phyloP scores from a whole-genome alignment of 1,139 yeast species.

The Suhomyces ambrosiae region DNA sequence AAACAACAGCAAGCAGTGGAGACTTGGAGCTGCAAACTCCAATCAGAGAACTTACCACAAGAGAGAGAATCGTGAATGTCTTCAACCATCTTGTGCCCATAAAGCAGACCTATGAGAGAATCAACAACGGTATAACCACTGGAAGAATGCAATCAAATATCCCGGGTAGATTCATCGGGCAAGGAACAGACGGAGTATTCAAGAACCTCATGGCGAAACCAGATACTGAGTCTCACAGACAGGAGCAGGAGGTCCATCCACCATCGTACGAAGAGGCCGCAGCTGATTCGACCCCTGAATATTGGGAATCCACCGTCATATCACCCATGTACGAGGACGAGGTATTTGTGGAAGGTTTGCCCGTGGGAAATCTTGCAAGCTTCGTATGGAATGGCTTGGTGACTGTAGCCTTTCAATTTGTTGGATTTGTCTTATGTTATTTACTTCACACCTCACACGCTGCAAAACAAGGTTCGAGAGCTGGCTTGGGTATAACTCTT shows the following conservation, averaged over 20 bases:
- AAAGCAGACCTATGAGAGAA: constrained; percentile 47
- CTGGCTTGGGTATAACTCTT: constrained; percentile 88
- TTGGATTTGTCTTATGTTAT: constrained; percentile 90
- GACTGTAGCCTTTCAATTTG: constrained; percentile 86
- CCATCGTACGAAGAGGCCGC: constrained; percentile 96
- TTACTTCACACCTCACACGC: constrained; percentile 95
- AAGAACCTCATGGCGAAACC: constrained; percentile 89
- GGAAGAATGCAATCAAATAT: constrained; percentile 49
- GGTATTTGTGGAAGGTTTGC: constrained; percentile 90
- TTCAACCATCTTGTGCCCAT: constrained; percentile 41
- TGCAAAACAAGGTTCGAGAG: constrained; percentile 92
- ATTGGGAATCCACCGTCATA: constrained; percentile 90
- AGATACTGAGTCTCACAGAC: constrained; percentile 49
- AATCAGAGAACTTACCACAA: constrained; percentile 23
- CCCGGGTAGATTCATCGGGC: constrained; percentile 52
- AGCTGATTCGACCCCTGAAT: constrained; percentile 92
- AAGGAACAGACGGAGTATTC: constrained; percentile 87
- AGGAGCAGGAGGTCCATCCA: constrained; percentile 57
- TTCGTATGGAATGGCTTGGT: constrained; percentile 89
- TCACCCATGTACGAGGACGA: constrained; percentile 86
- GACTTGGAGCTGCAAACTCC: constrained; percentile 25
- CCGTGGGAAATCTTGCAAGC: constrained; percentile 90
- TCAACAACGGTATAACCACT: constrained; percentile 45
- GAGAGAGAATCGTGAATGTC: constrained; percentile 36
- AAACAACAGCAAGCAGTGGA: neutral